phyloP scores from a whole-genome alignment of 176 grass and related monocot genomes.

The Eragrostis curvula region DNA sequence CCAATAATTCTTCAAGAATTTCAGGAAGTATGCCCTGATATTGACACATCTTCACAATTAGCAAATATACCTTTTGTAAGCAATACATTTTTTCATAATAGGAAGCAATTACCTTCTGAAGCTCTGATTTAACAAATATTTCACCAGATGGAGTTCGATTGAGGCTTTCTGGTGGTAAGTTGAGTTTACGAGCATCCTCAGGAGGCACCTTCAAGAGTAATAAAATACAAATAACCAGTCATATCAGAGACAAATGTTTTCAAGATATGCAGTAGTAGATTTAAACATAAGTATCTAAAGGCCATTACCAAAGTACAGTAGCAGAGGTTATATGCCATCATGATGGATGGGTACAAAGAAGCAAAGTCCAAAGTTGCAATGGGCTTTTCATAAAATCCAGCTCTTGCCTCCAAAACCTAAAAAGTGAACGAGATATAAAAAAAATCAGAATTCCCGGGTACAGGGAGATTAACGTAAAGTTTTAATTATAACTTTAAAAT shows the following conservation, averaged over 20 bases:
- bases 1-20: slow-evolving; percentile 95
- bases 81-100: slow-evolving; percentile 22
- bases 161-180: slow-evolving; percentile 77
- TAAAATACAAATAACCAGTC: slow-evolving; percentile 4
- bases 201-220: slow-evolving; percentile 73
- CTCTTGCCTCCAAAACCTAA: slow-evolving; percentile 97
- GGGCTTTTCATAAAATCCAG: slow-evolving; percentile 98
- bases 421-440: slow-evolving; percentile 1
- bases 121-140: slow-evolving; percentile 91
- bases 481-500: background rate
- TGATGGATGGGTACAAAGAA: slow-evolving; percentile 99
- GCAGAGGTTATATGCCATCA: slow-evolving; percentile 99
- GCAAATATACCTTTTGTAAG: slow-evolving; percentile 16
- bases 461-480: slow-evolving; percentile 2
- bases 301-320: slow-evolving; percentile 97
- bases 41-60: slow-evolving; percentile 26
- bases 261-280: background rate
- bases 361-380: slow-evolving; percentile 99
- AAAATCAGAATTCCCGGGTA: slow-evolving; percentile 26
- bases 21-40: slow-evolving; percentile 97
- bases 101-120: slow-evolving; percentile 81
- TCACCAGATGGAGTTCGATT: slow-evolving; percentile 97
- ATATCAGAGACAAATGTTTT: slow-evolving; percentile 35
- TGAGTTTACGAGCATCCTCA: slow-evolving; percentile 83
- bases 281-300: slow-evolving; percentile 10